Percentiles rank a stretch among this genome's conserved stretches.
Conservation (phyloP, 805 yeast genomes). For the Kuraishia capsulata region DNA sequence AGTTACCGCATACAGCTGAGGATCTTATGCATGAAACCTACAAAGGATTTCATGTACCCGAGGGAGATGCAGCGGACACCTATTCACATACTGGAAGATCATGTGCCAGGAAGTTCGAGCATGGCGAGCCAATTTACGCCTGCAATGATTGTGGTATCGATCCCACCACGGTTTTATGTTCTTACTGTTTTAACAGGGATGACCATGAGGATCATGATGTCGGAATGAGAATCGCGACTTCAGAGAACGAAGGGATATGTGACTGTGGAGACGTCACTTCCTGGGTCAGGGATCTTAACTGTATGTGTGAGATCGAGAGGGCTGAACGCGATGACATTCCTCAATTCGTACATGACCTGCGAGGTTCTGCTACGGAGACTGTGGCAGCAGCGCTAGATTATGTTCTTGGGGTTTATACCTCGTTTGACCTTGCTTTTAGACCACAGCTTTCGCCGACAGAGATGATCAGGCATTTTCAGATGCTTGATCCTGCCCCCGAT, state of each 20-base stretch:
- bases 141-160: slow-evolving; percentile 74
- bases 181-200: slow-evolving; percentile 57
- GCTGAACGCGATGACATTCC: slow-evolving; percentile 4
- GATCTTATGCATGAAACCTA: too few species aligned
- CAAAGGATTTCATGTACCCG: too few species aligned
- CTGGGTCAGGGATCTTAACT: slow-evolving; percentile 43
- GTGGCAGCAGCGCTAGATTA: slow-evolving; percentile 29
- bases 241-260: slow-evolving; percentile 48
- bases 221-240: slow-evolving; percentile 36
- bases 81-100: slow-evolving; percentile 46
- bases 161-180: slow-evolving; percentile 71
- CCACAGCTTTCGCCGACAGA: too few species aligned
- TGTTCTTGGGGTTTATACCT: too few species aligned
- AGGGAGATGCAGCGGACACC: too few species aligned
- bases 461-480: too few species aligned
- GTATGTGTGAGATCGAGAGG: slow-evolving; percentile 27
- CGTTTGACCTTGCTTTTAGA: too few species aligned
- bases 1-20: too few species aligned
- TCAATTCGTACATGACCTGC: slow-evolving; percentile 7
- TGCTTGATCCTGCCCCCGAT: too few species aligned
- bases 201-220: slow-evolving; percentile 67
- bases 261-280: slow-evolving; percentile 70
- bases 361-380: slow-evolving; percentile 16
- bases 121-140: slow-evolving; percentile 60
- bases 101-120: slow-evolving; percentile 56